Base-by-base conservation (phyloP, 371 early-diverging fungal genomes). In the Apophysomyces elegans region DNA sequence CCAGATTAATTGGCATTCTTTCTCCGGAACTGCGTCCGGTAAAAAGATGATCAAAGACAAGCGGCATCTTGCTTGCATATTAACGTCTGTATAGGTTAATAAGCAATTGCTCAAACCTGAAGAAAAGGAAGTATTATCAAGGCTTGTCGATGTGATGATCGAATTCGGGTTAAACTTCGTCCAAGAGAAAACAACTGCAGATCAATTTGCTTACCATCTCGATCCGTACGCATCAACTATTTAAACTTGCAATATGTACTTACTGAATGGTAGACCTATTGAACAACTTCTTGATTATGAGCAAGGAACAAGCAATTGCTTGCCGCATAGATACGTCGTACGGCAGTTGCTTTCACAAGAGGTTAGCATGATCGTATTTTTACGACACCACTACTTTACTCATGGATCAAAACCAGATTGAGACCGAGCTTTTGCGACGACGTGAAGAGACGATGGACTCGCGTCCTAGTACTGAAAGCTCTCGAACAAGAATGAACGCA, bases 331-430 rank as follows among this genome's bases (percentile, higher is more conserved):
- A n/a, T 90, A 91, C 67, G 89, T 90, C 0, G 85, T 90, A 7
- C 84, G 91, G 56, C 94, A 93, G 73, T 70, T 95, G 66, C 86
- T 95, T 63, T 73, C 93, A 1, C 89, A 88, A 61, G 91, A 94
- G 84, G 89, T 93, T 80, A 54, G 46, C 12, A n/a, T 36, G 7
- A 21, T n/a, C 21, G 3, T 36, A 60, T 13, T 21, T 46, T 36
- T 13, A 21, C 32, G 37, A 8, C 47, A 5, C 1, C 21, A 5
- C 18, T 54, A 4, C 2, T 61, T 6, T 13, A 11, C 21, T 18
- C 32, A 4, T 50, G 32, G 45, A 39, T 37, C 65, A 88, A 87
- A 84, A 26, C 26, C 66, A 88, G 88, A 84, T 90, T 58, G 90
- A 90, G 44, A 75, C 76, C 7, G 90, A 90, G 61, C 57, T 80